A percentile compares a stretch with the other conserved stretches of the same genome.
phyloP scores from a whole-genome alignment of 805 yeast genomes.

The Kodamaea sagamina region DNA sequence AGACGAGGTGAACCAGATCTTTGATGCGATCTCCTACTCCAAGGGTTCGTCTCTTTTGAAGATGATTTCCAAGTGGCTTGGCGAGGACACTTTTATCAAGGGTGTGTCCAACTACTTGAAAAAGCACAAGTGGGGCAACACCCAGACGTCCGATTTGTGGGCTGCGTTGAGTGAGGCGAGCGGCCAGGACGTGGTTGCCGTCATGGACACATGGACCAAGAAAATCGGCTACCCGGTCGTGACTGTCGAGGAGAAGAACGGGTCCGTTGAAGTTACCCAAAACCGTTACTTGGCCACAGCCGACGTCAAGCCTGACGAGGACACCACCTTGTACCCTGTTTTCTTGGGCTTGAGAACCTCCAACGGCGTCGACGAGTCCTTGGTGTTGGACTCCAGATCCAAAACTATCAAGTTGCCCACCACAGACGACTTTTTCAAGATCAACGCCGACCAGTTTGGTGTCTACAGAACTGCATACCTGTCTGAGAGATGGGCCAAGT shows the following conservation, averaged over 20 bases:
- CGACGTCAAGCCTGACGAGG: constrained; percentile 76
- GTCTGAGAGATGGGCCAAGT: constrained; percentile 65
- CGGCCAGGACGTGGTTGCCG: constrained; percentile 69
- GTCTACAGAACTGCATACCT: constrained; percentile 73
- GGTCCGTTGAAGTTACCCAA: constrained; percentile 60
- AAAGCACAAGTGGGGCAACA: constrained; percentile 76
- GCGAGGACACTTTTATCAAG: constrained; percentile 72
- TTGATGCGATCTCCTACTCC: constrained; percentile 80
- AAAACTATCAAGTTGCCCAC: constrained; percentile 40
- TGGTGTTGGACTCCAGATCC: constrained; percentile 50
- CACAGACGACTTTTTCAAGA: constrained; percentile 58
- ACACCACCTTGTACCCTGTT: constrained; percentile 67
- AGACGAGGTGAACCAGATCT: constrained; percentile 79
- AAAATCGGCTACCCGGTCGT: constrained; percentile 78
- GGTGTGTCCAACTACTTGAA: constrained; percentile 79
- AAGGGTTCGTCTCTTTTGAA: constrained; percentile 79
- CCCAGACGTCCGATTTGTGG: constrained; percentile 78
- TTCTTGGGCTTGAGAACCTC: constrained; percentile 63
- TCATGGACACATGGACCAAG: constrained; percentile 81
- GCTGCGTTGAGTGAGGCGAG: constrained; percentile 65
- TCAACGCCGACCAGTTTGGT: constrained; percentile 75
- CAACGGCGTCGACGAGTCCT: constrained; percentile 60
- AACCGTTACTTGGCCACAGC: constrained; percentile 75
- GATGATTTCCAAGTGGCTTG: constrained; percentile 79
- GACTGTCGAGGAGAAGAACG: constrained; percentile 56